phyloP scores from a whole-genome alignment of 345 rosid genomes.

The Toxicodendron radicans region DNA sequence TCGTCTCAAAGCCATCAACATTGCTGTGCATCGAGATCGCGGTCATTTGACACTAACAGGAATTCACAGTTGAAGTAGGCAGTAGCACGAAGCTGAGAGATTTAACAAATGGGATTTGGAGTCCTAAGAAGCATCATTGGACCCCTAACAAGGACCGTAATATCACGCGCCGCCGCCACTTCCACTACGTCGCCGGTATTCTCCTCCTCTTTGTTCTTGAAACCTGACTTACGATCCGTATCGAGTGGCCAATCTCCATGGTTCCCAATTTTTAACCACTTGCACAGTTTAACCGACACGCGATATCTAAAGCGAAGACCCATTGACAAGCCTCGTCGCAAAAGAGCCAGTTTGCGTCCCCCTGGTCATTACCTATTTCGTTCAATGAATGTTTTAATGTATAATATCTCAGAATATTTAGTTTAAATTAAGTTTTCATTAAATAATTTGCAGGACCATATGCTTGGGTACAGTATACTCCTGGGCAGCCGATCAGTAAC shows the following conservation, averaged over 20 bases:
- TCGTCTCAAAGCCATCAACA: too few relatives aligned
- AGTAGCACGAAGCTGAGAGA: neutral
- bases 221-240: slow-evolving; percentile 24
- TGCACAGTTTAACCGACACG: slow-evolving; percentile 65
- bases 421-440: neutral
- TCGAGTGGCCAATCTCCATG: slow-evolving; percentile 35
- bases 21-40: neutral
- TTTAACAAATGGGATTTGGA: slow-evolving; percentile 46
- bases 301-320: slow-evolving; percentile 84
- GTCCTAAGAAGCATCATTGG: slow-evolving; percentile 43
- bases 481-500: slow-evolving; percentile 75
- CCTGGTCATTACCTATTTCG: slow-evolving; percentile 42
- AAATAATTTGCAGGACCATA: slow-evolving; percentile 61
- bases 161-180: slow-evolving; percentile 30
- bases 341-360: slow-evolving; percentile 70
- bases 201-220: slow-evolving; percentile 21
- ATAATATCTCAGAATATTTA: neutral
- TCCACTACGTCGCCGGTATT: slow-evolving; percentile 27
- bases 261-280: slow-evolving; percentile 34
- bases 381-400: neutral
- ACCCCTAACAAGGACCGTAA: slow-evolving; percentile 49
- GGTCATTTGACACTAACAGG: neutral
- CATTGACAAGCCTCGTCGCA: slow-evolving; percentile 65
- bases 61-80: neutral
- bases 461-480: slow-evolving; percentile 75